Evolutionary conservation across 2,329 filamentous ascomycete species (phyloP), one percentile per base, ranked within the genome.

Genomic region (Beauveria pseudobassiana): DNA sequence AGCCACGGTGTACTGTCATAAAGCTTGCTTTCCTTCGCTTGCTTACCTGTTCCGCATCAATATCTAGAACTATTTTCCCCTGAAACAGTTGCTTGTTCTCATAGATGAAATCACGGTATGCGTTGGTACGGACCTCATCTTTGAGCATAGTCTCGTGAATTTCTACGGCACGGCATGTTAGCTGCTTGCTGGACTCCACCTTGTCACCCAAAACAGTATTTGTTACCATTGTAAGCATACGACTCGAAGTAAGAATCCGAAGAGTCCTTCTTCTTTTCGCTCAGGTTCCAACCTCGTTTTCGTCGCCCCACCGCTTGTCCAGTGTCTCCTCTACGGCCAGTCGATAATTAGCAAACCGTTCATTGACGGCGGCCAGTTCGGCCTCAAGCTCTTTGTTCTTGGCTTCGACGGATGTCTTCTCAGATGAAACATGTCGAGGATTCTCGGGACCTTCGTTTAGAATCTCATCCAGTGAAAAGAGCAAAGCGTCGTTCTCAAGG

Each of bases 111-210:
- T 98, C 92, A 51, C 93, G 87, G 76, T 98, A 98, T 3, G 91
- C 88, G 69, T 96, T 90, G 12, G 93, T 98, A 57, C 93, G 88
- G 46, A 96, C 82, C 0, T 84, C 81, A 70, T 98, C 93, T 73
- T 96, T 96, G 64, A 98, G 82, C 93, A 98, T 98, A 8, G 89
- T 92, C 72, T 96, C 91, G 73, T 98, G 93, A 61, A 98, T 97
- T 62, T 91, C 90, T 89, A 71, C n/a, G 20, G 22, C n/a, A 24
- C n/a, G 20, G 22, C 16, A 24, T n/a, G 38, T 63, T 53, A 63
- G 52, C 26, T 40, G 58, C 9, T 16, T 24, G 49, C 24, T 40
- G 5, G 49, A 18, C 2, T n/a, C 14, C 22, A 30, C 38, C 22
- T 24, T 16, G 46, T 14, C 22, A 7, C 46, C 14, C 28, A 16